Conservation (phyloP, 2,329 filamentous ascomycete genomes). For the Cercospora sesami region DNA sequence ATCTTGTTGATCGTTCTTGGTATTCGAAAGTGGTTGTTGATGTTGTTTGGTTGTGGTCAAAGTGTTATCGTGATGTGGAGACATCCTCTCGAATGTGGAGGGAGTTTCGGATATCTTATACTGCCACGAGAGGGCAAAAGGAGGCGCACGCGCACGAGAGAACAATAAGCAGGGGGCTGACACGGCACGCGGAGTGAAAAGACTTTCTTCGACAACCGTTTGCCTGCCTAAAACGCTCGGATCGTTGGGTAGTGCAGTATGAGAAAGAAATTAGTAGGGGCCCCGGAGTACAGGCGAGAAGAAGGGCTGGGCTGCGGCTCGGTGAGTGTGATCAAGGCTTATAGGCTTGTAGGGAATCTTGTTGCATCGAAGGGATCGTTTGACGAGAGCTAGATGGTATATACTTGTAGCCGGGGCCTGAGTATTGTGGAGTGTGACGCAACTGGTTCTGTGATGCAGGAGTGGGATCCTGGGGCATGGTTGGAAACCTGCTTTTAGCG, state of each 20-base stretch:
- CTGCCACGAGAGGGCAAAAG: background rate
- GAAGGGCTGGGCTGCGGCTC: background rate
- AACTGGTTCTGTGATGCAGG: conserved; percentile 6
- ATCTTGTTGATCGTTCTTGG: conserved; percentile 12
- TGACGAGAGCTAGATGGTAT: conserved; percentile 9
- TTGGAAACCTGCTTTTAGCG: conserved; percentile 14
- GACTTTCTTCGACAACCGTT: background rate
- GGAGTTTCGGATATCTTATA: conserved; percentile 8
- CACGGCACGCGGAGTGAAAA: background rate
- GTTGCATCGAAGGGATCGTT: conserved; percentile 3
- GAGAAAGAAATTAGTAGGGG: conserved; percentile 10
- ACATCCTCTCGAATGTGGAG: background rate
- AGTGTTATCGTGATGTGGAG: background rate
- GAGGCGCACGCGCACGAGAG: background rate
- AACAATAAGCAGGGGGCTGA: conserved; percentile 4
- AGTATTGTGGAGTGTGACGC: conserved; percentile 7
- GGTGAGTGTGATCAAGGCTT: conserved; percentile 9
- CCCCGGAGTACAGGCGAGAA: background rate
- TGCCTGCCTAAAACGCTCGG: conserved; percentile 6
- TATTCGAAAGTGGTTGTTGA: background rate
- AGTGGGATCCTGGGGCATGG: conserved; percentile 11
- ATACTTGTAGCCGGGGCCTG: conserved; percentile 7
- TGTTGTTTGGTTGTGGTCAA: background rate
- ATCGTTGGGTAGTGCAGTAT: conserved; percentile 2
- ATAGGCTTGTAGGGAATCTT: conserved; percentile 11